Evolutionary conservation across 768 basidiomycete species (phyloP).

Genomic region (Suillus bovinus): DNA sequence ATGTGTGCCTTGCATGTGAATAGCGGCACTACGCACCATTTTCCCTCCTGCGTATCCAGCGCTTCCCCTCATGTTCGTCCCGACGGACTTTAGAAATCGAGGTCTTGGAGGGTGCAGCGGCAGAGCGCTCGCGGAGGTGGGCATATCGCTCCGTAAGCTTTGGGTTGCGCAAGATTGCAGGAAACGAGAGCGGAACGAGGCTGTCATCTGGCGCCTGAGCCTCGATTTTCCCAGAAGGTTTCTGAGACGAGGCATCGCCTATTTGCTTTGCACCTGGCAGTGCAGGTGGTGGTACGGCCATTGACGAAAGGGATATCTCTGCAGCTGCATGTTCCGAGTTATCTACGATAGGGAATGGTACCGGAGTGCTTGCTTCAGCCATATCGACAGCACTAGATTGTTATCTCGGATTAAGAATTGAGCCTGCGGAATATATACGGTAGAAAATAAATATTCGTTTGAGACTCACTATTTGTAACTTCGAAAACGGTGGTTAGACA

Average conservation of each 20-base stretch:
- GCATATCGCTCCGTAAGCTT: constrained; percentile 54
- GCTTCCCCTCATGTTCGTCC: constrained; percentile 73
- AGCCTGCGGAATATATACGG: background rate
- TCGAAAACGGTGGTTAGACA: background rate
- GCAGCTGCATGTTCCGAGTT: background rate
- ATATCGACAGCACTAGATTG: background rate
- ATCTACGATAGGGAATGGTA: background rate
- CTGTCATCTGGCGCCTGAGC: constrained; percentile 5
- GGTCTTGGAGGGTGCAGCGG: constrained; percentile 15
- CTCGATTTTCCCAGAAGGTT: background rate
- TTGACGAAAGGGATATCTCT: background rate
- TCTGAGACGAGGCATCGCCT: background rate
- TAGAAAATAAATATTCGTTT: background rate
- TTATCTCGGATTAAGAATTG: background rate
- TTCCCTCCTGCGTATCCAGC: constrained; percentile 74
- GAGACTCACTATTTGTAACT: background rate
- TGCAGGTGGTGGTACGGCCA: no score
- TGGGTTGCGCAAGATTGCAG: constrained; percentile 63
- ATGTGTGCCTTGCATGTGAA: constrained; percentile 1
- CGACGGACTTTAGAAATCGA: constrained; percentile 43
- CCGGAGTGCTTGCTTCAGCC: background rate
- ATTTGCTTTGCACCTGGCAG: background rate
- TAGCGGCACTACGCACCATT: constrained; percentile 52
- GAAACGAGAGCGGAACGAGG: constrained; percentile 66
- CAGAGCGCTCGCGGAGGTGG: constrained; percentile 40